Base-by-base conservation (phyloP, 805 yeast genomes). In the Suhomyces sp. region DNA sequence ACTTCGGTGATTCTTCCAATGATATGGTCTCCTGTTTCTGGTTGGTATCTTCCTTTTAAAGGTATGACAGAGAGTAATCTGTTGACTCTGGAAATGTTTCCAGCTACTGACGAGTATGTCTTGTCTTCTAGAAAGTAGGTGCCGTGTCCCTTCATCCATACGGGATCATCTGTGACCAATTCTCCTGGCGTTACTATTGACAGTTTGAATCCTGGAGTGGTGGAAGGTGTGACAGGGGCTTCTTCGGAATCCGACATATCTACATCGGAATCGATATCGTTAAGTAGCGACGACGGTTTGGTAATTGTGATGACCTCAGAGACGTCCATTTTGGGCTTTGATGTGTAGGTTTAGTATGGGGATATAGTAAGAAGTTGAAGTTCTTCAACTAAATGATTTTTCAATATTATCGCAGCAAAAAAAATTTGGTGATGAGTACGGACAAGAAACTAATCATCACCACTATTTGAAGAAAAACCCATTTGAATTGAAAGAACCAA, bases 141-240 rank as follows among this genome's bases (percentile, higher is more conserved):
- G 5, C 98, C 98, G 54, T 91, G 98, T 19, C 98, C 98, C 54
- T 95, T 77, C 98, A 93, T 93, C 97, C 98, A 93, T 2, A 82
- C 74, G 5, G 96, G 86, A 53, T 93, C 98, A 48, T 86, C 93
- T 0, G 98, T 93, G n/a, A 93, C 85, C 33, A 90, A 65, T 56
- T 93, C 97, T 7, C 98, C 98, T 0, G 98, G 98, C 1, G 97
- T 88, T 13, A 91, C 95, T 7, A 93, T 58, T 28, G 52, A 42
- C 32, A 28, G 55, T 46, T 36, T 44, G 20, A 20, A 16, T 13
- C 29, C 29, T 15, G 20, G 14, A 16, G 22, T 18, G 35, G 15
- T 38, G 28, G 22, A 20, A n/a, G n/a, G n/a, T n/a, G n/a, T n/a
- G 10, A n/a, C 27, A 5, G 13, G 13, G 12, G 15, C 19, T 6